These are phyloP conservation scores for Trifolium repens DNA, from an alignment of 306 rosid species.

Conservation along the genomic window DNA sequence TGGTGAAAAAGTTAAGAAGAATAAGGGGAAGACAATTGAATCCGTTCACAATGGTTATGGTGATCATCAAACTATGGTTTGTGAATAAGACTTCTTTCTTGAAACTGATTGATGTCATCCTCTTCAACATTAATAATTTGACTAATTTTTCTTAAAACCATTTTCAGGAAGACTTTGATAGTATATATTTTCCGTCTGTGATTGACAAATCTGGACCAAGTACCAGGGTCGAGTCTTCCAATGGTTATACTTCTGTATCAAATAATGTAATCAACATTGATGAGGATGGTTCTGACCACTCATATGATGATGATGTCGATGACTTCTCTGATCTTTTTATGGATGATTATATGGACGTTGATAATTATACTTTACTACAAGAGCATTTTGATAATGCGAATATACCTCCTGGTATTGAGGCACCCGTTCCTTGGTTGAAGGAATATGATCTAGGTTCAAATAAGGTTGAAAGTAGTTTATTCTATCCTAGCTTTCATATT, in stretches of 20 bases:
- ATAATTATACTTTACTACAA: conserved; percentile 62
- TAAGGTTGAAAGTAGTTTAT: conserved; percentile 49
- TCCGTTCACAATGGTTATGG: conserved; percentile 47
- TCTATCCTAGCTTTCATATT: conserved; percentile 34
- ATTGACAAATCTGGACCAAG: conserved; percentile 49
- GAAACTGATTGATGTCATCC: conserved; percentile 34
- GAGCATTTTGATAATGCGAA: conserved; percentile 67
- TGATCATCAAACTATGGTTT: conserved; percentile 59
- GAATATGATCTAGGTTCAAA: conserved; percentile 43
- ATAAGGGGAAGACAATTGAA: conserved; percentile 64
- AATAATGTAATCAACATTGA: conserved; percentile 59
- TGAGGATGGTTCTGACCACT: conserved; percentile 57
- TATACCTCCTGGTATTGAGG: conserved; percentile 83
- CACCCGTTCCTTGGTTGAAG: conserved; percentile 71
- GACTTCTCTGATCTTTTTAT: conserved; percentile 42
- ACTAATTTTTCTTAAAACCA: conserved; percentile 35
- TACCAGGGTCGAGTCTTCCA: conserved; percentile 53
- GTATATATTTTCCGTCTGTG: conserved; percentile 41
- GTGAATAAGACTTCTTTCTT: conserved; percentile 39
- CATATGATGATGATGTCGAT: conserved; percentile 47
- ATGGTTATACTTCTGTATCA: conserved; percentile 43
- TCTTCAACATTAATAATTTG: conserved; percentile 6
- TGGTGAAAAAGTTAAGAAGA: conserved; percentile 45
- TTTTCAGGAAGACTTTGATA: conserved; percentile 52
- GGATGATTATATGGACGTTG: conserved; percentile 65